Evolutionary conservation across 2,329 filamentous ascomycete genomes (phyloP).

Genomic region (Beauveria medogensis): DNA sequence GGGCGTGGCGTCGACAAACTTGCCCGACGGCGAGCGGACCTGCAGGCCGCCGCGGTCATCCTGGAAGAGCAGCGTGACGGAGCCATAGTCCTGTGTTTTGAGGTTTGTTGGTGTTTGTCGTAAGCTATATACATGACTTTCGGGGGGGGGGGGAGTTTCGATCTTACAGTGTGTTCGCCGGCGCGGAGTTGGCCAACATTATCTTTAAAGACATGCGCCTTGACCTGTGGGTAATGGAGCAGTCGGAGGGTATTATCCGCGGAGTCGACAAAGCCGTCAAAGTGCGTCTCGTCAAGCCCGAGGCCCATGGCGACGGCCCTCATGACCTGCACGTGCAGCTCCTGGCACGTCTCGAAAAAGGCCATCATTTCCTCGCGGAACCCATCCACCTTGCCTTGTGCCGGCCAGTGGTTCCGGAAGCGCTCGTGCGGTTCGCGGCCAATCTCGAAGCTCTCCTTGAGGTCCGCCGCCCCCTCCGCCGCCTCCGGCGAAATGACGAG

Average conservation of each 20-base stretch:
- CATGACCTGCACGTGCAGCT: conserved; percentile 72
- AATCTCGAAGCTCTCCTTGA: conserved; percentile 60
- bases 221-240: conserved; percentile 67
- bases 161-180: conserved; percentile 58
- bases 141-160: neutral
- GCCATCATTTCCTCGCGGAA: conserved; percentile 66
- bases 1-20: conserved; percentile 75
- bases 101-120: neutral
- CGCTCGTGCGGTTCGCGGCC: conserved; percentile 51
- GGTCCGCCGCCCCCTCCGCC: conserved; percentile 35
- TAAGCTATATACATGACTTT: neutral
- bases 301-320: conserved; percentile 76
- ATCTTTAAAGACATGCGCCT: conserved; percentile 54
- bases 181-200: conserved; percentile 66
- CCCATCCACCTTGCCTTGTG: conserved; percentile 35
- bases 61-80: conserved; percentile 55
- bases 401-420: conserved; percentile 71
- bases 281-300: conserved; percentile 62
- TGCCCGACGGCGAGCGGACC: conserved; percentile 61
- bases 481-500: conserved; percentile 29
- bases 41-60: conserved; percentile 48
- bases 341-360: conserved; percentile 70
- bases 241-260: conserved; percentile 66
- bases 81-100: conserved; percentile 44
- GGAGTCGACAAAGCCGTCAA: conserved; percentile 64